phyloP scores from a whole-genome alignment of 2,329 filamentous ascomycete species.

The Exophiala mesophila region DNA sequence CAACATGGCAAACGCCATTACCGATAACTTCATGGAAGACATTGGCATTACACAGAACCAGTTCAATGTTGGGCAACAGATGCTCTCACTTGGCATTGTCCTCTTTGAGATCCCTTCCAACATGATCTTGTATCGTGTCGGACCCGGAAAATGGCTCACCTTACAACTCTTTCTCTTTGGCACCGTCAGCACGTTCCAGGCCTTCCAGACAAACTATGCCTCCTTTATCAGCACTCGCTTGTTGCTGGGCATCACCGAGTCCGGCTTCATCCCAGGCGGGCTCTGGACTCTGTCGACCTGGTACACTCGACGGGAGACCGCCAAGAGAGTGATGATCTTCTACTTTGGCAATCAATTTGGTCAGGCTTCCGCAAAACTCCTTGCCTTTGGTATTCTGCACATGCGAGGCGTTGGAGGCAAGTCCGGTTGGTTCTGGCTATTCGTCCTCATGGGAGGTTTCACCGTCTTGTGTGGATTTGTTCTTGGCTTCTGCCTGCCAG shows the following conservation, averaged over 20 bases:
- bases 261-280: conserved; percentile 52
- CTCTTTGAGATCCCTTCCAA: conserved; percentile 48
- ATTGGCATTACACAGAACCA: conserved; percentile 48
- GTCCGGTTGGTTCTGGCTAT: conserved; percentile 56
- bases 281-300: conserved; percentile 51
- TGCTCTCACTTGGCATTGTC: conserved; percentile 49
- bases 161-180: conserved; percentile 51
- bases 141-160: conserved; percentile 51
- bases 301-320: conserved; percentile 51
- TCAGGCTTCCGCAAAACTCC: conserved; percentile 37
- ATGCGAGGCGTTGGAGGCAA: conserved; percentile 46
- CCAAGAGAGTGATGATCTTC: conserved; percentile 51
- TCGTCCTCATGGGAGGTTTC: conserved; percentile 50
- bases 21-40: conserved; percentile 49
- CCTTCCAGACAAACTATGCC: conserved; percentile 46
- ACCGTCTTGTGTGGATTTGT: conserved; percentile 42
- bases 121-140: conserved; percentile 50
- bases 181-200: conserved; percentile 51
- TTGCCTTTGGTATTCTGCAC: conserved; percentile 41
- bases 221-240: conserved; percentile 49
- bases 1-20: conserved; percentile 49
- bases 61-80: conserved; percentile 52
- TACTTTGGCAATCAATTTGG: conserved; percentile 54
- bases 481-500: conserved; percentile 42
- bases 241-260: conserved; percentile 50